Base-by-base conservation (phyloP, 2,329 filamentous ascomycete genomes). In the Aspergillus clavatus region DNA sequence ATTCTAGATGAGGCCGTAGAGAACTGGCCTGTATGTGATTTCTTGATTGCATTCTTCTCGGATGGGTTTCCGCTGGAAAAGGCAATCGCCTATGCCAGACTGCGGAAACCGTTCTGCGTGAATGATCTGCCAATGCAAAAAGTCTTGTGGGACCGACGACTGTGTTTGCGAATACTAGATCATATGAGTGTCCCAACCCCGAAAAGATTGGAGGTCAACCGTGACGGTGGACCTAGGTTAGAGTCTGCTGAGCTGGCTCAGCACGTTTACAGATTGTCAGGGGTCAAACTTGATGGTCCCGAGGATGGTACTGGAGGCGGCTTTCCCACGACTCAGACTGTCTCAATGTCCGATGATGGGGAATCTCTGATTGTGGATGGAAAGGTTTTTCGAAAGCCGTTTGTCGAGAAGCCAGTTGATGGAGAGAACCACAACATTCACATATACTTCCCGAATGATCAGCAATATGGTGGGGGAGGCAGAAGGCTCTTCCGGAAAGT, bases 391-490 rank as follows among this genome's bases (percentile, higher is more conserved):
- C 84, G 79, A 57, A 98, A 98, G 63, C 93, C 93, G 0, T 98
- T 98, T 62, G 93, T 98, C 28, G 93, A 98, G 65, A 98, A 98
- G 67, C 93, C 93, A 0, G 90, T 89, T n/a, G 96, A 88, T 61
- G 93, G 93, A 26, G 93, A 98, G 69, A 91, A 98, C 61, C 93
- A 98, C 72, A 98, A 98, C 65, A 95, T 98, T 58, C 86, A 95
- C 69, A 96, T 98, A 45, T 98, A 97, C 71, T 97, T 94, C 61
- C 88, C 91, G 18, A 86, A 84, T 51, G 67, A 69, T 49, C 64
- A 72, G 46, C 86, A 87, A 33, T 80, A 87, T 38, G 89, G 90
- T 3, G 90, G 91, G 38, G 93, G 93, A 47, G 94, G 89, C 21
- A 80, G 94, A 47, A 87, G 91, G 55, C 79, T 98, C 3, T 98